Conservation (phyloP, 1,284 basidiomycete species). For the Sporisorium iseilematis-ciliati region DNA sequence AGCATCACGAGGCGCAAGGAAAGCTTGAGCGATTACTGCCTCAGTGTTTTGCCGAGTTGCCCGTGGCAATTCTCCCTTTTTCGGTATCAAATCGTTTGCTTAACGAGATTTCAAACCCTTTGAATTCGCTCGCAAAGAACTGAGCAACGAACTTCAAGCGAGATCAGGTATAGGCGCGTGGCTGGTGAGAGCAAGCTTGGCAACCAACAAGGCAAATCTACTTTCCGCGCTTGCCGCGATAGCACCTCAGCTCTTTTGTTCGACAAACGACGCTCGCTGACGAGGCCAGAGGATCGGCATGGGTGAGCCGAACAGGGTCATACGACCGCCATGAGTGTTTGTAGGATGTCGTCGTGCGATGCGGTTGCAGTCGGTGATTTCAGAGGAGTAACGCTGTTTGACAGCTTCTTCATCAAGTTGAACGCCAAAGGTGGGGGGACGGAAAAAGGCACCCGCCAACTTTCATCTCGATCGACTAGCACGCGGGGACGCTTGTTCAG, state of each 20-base stretch:
- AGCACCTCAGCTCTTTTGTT: conserved; percentile 13
- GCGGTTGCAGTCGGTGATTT: background rate
- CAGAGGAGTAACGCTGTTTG: conserved; percentile 3
- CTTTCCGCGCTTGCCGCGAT: conserved; percentile 18
- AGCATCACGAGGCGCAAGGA: too few relatives aligned
- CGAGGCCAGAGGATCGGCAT: background rate
- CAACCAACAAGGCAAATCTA: background rate
- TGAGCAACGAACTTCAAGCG: background rate
- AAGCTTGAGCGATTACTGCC: too few relatives aligned
- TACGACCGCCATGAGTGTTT: background rate
- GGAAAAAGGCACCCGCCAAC: too few relatives aligned
- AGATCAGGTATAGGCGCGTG: background rate
- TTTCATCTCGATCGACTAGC: too few relatives aligned
- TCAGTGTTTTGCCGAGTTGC: too few relatives aligned
- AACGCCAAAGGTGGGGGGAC: conserved; percentile 2
- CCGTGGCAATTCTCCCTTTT: too few relatives aligned
- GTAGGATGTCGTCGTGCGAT: background rate
- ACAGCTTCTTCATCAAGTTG: conserved; percentile 76
- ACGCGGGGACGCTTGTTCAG: too few relatives aligned
- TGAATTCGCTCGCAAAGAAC: background rate
- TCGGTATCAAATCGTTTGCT: too few relatives aligned
- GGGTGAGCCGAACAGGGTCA: background rate
- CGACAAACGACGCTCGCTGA: background rate
- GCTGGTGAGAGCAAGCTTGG: background rate
- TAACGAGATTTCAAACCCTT: conserved; percentile 21